Conservation (phyloP, 306 rosid genomes). For the Amphicarpaea edgeworthii region DNA sequence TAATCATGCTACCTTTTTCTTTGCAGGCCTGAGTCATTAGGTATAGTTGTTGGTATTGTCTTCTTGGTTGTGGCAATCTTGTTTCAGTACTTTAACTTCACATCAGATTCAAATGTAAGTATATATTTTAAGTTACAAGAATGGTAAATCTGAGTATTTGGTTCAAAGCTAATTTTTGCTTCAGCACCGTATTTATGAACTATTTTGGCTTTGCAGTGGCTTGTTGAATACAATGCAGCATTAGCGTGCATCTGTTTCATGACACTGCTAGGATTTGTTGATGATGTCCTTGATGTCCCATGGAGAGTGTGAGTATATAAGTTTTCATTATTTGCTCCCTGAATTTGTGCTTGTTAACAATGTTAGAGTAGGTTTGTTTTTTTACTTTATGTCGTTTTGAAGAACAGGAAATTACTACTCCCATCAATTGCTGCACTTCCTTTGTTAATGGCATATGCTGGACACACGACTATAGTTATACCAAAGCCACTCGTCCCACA, state of each 20-base stretch:
- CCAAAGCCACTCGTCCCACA: conserved; percentile 92
- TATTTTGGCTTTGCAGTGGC: conserved; percentile 81
- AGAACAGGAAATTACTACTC: conserved; percentile 84
- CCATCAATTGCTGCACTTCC: conserved; percentile 98
- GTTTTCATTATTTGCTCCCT: conserved; percentile 33
- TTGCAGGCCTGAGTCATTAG: conserved; percentile 94
- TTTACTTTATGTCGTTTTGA: conserved; percentile 47
- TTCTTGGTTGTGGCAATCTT: conserved; percentile 82
- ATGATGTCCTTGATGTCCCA: conserved; percentile 96
- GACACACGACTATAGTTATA: conserved; percentile 93
- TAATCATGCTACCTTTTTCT: conserved; percentile 36
- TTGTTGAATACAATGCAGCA: conserved; percentile 97
- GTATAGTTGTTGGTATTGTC: conserved; percentile 87
- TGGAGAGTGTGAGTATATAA: conserved; percentile 95
- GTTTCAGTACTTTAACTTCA: conserved; percentile 92
- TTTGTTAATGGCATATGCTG: conserved; percentile 98
- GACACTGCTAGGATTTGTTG: conserved; percentile 96
- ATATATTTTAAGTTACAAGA: conserved; percentile 10
- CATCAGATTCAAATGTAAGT: conserved; percentile 85
- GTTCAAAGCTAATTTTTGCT: too few relatives aligned
- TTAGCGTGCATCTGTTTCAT: conserved; percentile 91
- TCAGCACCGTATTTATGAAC: conserved; percentile 19
- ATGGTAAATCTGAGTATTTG: conserved; percentile 10
- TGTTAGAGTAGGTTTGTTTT: conserved; percentile 33
- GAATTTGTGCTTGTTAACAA: conserved; percentile 36